Percentiles rank a stretch among this genome's conserved stretches.
These are phyloP conservation scores for Penicillium capsulatum DNA, from an alignment of 2,329 filamentous ascomycete species.

Conservation along the genomic window DNA sequence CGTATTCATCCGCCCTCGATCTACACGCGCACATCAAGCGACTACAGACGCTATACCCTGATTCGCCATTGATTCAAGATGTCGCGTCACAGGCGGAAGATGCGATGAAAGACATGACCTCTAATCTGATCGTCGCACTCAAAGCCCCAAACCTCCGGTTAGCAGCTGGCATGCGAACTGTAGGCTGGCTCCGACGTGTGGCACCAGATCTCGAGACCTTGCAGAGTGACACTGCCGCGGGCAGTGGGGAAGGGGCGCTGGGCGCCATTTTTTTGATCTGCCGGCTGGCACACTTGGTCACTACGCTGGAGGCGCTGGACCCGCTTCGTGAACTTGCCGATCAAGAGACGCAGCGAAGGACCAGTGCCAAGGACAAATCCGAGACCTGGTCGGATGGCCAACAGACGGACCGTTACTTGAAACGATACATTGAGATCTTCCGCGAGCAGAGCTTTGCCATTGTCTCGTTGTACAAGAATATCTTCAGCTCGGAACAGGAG, in stretches of 20 bases:
- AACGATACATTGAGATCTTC: constrained; percentile 95
- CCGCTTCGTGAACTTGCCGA: constrained; percentile 86
- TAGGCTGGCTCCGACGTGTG: constrained; percentile 84
- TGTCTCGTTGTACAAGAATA: constrained; percentile 87
- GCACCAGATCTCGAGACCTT: constrained; percentile 68
- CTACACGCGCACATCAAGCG: constrained; percentile 90
- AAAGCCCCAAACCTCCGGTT: constrained; percentile 77
- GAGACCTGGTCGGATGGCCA: constrained; percentile 59
- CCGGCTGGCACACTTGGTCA: constrained; percentile 71
- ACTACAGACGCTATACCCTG: constrained; percentile 74
- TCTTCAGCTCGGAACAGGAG: constrained; percentile 63
- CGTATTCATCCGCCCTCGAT: constrained; percentile 85
- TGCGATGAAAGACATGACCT: constrained; percentile 83
- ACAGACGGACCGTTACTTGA: constrained; percentile 90
- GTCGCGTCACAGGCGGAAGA: constrained; percentile 74
- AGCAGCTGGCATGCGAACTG: constrained; percentile 81
- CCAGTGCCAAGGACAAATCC: constrained; percentile 25
- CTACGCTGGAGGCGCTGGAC: constrained; percentile 75
- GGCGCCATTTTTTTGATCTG: constrained; percentile 85
- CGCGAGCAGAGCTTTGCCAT: constrained; percentile 96
- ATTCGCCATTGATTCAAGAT: constrained; percentile 68
- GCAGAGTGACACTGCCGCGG: constrained; percentile 24
- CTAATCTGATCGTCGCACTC: constrained; percentile 73
- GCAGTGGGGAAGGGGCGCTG: constrained; percentile 61
- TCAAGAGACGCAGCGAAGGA: constrained; percentile 62